Conservation (phyloP, 306 rosid species). For the Quercus robur region DNA sequence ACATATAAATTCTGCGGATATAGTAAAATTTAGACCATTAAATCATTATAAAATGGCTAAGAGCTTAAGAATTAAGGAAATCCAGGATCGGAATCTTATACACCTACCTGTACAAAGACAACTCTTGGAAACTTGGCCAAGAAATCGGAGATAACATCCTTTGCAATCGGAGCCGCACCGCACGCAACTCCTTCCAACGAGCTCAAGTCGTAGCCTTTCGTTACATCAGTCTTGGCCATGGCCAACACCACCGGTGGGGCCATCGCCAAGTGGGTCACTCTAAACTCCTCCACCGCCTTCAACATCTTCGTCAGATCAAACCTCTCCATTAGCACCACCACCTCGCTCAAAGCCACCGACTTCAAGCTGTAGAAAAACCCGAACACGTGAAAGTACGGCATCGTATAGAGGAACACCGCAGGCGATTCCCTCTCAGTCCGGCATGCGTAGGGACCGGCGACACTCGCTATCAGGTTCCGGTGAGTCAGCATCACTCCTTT, state of each 20-base stretch:
- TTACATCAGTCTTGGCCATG: constrained; percentile 18
- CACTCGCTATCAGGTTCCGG: constrained; percentile 34
- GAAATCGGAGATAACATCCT: constrained; percentile 29
- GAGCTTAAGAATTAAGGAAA: too few species aligned
- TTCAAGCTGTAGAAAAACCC: constrained; percentile 35
- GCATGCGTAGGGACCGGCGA: constrained; percentile 12
- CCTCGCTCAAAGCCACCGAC: constrained; percentile 32
- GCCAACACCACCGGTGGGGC: constrained; percentile 50
- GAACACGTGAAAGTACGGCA: constrained; percentile 49
- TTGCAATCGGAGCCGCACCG: constrained; percentile 48
- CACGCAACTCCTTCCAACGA: constrained; percentile 26
- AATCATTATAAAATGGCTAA: too few species aligned
- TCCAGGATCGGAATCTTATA: too few species aligned
- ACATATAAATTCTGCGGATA: too few species aligned
- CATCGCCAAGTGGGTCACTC: constrained; percentile 28
- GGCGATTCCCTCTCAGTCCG: constrained; percentile 19
- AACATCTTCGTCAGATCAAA: constrained; percentile 36
- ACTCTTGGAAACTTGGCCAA: constrained; percentile 32
- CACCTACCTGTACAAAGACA: constrained; percentile 19
- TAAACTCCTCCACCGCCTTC: constrained; percentile 35
- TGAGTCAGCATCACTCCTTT: constrained; percentile 58
- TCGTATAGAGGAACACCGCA: constrained; percentile 31
- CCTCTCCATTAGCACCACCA: constrained; percentile 47
- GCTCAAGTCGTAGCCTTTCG: constrained; percentile 29
- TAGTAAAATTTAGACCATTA: too few species aligned